These are phyloP conservation scores for Xylariaceae sp. DNA, from an alignment of 2,329 filamentous ascomycete genomes.

Conservation along the genomic window DNA sequence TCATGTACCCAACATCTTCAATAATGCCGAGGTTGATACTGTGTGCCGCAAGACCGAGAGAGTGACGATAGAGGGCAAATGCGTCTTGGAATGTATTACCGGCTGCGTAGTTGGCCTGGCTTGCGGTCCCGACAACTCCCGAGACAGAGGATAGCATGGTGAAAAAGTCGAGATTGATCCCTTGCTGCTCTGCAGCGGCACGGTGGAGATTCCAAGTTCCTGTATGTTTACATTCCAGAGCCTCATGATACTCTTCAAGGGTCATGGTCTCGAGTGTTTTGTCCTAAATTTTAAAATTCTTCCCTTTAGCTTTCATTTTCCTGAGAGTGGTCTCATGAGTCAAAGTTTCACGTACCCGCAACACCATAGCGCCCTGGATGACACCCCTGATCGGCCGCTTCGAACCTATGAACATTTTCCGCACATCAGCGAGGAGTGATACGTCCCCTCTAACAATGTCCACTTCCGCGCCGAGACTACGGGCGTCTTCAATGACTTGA, in stretches of 20 bases:
- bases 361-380: constrained; percentile 30
- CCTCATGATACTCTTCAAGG: constrained; percentile 8
- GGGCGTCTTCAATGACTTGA: too few species aligned
- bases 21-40: constrained; percentile 2
- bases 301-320: too few species aligned
- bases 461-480: not conserved
- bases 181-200: not conserved
- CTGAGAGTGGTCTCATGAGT: too few species aligned
- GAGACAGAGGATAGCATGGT: constrained; percentile 42
- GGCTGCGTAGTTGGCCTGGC: constrained; percentile 43
- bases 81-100: constrained; percentile 38
- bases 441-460: constrained; percentile 10
- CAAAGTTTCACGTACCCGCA: not conserved
- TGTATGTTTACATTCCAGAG: constrained; percentile 18
- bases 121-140: constrained; percentile 38
- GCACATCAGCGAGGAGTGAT: constrained; percentile 12
- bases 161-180: constrained; percentile 38
- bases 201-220: constrained; percentile 26
- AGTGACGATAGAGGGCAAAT: constrained; percentile 2
- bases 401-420: constrained; percentile 1
- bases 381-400: constrained; percentile 23
- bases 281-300: constrained; percentile 6
- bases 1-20: constrained; percentile 3
- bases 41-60: not conserved
- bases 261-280: constrained; percentile 13